Evolutionary conservation across 306 rosid genomes (phyloP).

Genomic region (Lotus japonicus): DNA sequence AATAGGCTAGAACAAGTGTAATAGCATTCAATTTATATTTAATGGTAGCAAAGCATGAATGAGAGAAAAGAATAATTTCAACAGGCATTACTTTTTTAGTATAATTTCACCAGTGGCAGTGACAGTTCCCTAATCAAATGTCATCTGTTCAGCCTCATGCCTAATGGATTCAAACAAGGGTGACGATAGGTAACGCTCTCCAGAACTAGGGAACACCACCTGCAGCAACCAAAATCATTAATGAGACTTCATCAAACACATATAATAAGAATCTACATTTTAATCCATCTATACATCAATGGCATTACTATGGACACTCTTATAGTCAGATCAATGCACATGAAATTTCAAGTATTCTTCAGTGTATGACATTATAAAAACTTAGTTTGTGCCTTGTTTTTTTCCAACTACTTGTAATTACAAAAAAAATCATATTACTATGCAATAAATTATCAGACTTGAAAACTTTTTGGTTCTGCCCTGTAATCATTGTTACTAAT

Average conservation of each 20-base stretch:
- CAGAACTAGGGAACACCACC: slow-evolving; percentile 44
- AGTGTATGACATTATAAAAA: background rate
- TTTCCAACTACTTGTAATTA: too few relatives aligned
- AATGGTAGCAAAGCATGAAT: background rate
- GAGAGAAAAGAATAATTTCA: background rate
- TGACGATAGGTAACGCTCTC: slow-evolving; percentile 48
- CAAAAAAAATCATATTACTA: too few relatives aligned
- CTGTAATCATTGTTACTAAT: too few relatives aligned
- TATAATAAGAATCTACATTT: too few relatives aligned
- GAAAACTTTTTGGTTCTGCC: too few relatives aligned
- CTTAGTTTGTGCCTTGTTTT: background rate
- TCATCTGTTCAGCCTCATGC: slow-evolving; percentile 43
- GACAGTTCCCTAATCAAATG: slow-evolving; percentile 12
- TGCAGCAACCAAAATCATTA: slow-evolving; percentile 10
- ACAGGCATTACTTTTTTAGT: too few relatives aligned
- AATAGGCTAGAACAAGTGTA: background rate
- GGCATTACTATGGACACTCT: background rate
- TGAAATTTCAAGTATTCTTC: background rate
- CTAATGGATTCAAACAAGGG: slow-evolving; percentile 38
- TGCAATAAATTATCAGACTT: too few relatives aligned
- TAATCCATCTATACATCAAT: background rate
- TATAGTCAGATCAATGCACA: background rate
- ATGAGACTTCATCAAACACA: too few relatives aligned
- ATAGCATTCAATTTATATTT: background rate
- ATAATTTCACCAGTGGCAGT: too few relatives aligned